A percentile compares a stretch with the other conserved stretches of the same genome.
Conservation (phyloP, 495 filamentous ascomycete species). For the Xylaria castorea region DNA sequence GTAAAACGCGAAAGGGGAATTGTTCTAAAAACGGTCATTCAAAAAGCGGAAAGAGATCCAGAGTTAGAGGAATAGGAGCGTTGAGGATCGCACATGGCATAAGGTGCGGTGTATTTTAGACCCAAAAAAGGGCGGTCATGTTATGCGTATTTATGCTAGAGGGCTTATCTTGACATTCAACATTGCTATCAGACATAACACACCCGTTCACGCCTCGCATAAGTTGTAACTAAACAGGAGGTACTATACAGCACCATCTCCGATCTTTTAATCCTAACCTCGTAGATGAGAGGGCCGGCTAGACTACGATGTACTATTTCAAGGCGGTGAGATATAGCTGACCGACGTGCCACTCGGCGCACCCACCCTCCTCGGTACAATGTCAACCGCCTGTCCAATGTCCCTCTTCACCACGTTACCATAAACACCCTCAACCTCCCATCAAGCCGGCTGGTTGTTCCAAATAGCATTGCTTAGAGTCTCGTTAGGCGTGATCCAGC, state of each 20-base stretch:
- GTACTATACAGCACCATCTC: neutral
- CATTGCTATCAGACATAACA: neutral
- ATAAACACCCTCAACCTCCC: neutral
- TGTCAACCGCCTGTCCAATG: neutral
- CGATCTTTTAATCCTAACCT: neutral
- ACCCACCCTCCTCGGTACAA: neutral
- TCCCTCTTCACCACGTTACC: neutral
- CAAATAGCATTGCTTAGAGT: constrained; percentile 43
- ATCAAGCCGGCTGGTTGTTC: constrained; percentile 38
- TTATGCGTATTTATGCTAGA: neutral
- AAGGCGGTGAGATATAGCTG: neutral
- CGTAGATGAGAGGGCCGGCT: neutral
- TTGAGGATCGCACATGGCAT: neutral
- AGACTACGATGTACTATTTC: neutral
- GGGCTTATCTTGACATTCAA: constrained; percentile 12
- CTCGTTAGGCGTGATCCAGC: constrained; percentile 39
- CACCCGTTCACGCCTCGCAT: neutral
- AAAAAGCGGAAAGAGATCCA: neutral
- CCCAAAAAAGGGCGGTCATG: neutral
- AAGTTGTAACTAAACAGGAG: neutral
- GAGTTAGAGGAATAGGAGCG: neutral
- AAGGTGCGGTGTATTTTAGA: constrained; percentile 5
- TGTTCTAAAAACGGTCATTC: neutral
- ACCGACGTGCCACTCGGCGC: neutral
- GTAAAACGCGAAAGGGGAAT: neutral